These are phyloP conservation scores for Cutaneotrichosporon sp. DNA, from an alignment of 1,284 basidiomycete species.

Conservation along the genomic window DNA sequence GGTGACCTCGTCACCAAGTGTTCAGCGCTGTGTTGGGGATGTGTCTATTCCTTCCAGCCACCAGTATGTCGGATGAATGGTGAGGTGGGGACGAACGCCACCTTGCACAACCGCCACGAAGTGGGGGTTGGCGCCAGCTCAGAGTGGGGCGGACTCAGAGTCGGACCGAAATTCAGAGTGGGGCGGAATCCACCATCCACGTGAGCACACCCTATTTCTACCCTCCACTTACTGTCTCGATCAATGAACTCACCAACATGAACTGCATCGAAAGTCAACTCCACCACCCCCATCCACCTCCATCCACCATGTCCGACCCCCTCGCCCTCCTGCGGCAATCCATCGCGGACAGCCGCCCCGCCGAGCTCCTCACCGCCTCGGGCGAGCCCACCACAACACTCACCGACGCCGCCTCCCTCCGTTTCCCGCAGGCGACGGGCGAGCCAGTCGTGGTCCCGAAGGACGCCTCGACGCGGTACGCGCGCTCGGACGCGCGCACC, in stretches of 20 bases:
- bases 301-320: slow-evolving; percentile 30
- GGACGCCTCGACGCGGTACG: slow-evolving; percentile 69
- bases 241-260: background rate
- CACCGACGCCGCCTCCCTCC: slow-evolving; percentile 66
- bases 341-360: slow-evolving; percentile 29
- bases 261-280: background rate
- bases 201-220: too few species aligned
- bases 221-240: background rate
- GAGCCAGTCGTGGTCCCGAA: slow-evolving; percentile 62
- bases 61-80: too few species aligned
- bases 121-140: too few species aligned
- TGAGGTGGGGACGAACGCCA: too few species aligned
- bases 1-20: too few species aligned
- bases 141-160: too few species aligned
- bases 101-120: too few species aligned
- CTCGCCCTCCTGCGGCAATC: slow-evolving; percentile 44
- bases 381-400: slow-evolving; percentile 57
- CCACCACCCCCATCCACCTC: background rate
- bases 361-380: slow-evolving; percentile 52
- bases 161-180: too few species aligned
- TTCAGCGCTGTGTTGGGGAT: too few species aligned
- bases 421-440: slow-evolving; percentile 58
- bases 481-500: slow-evolving; percentile 56
- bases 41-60: too few species aligned
- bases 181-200: background rate